Conservation (phyloP, 2,329 filamentous ascomycete species). For the Botrytis medusae region DNA sequence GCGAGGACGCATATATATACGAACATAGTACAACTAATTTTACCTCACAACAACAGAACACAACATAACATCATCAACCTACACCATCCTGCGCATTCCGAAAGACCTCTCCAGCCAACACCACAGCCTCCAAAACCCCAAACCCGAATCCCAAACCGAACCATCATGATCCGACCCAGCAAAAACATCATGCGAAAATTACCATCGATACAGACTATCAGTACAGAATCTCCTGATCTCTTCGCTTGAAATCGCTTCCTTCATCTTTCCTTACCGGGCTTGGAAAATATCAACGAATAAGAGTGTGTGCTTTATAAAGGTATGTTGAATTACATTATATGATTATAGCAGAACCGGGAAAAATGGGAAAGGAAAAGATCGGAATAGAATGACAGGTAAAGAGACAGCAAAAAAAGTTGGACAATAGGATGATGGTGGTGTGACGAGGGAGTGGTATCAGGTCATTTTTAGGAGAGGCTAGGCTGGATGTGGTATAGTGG, state of each 20-base stretch:
- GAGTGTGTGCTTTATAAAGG: neutral
- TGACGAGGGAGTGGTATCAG: neutral
- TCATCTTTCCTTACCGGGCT: neutral
- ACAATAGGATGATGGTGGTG: neutral
- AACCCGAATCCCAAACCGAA: neutral
- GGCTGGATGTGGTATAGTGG: neutral
- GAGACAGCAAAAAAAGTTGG: neutral
- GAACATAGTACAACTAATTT: neutral
- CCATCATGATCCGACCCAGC: neutral
- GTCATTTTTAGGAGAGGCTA: neutral
- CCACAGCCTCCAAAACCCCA: neutral
- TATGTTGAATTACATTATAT: neutral
- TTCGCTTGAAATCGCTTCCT: neutral
- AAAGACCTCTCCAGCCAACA: neutral
- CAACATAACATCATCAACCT: neutral
- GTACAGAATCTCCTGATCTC: constrained; percentile 3
- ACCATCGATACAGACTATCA: too few relatives aligned
- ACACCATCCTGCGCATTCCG: neutral
- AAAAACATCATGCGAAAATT: neutral
- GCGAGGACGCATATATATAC: neutral
- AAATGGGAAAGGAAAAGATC: neutral
- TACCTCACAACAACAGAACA: neutral
- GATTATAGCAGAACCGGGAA: neutral
- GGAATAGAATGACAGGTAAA: neutral
- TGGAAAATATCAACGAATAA: neutral